These are phyloP conservation scores for Alliaria petiolata DNA, from an alignment of 345 rosid species.

Conservation along the genomic window DNA sequence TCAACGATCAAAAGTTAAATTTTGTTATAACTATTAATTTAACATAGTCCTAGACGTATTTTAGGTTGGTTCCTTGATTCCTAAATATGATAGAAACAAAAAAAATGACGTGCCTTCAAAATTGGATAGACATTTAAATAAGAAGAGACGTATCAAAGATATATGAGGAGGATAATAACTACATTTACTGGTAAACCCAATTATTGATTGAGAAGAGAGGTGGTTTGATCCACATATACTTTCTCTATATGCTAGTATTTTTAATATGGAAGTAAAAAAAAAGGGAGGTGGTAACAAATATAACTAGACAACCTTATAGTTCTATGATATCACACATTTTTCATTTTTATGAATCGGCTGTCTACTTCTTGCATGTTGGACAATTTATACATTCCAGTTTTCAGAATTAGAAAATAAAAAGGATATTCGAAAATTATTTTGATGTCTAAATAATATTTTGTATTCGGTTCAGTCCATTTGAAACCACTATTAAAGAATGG, in stretches of 20 bases:
- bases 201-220: constrained; percentile 12
- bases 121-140: not conserved
- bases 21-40: too few species aligned
- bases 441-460: not conserved
- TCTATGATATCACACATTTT: not conserved
- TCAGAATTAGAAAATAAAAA: too few species aligned
- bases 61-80: not conserved
- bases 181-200: constrained; percentile 9
- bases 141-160: constrained; percentile 21
- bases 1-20: too few species aligned
- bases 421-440: not conserved
- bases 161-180: not conserved
- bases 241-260: not conserved
- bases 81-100: not conserved
- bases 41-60: too few species aligned
- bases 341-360: not conserved
- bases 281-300: not conserved
- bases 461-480: not conserved
- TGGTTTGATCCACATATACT: not conserved
- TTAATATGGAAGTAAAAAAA: not conserved
- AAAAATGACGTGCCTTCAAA: not conserved
- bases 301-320: not conserved
- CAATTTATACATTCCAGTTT: not conserved
- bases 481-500: not conserved
- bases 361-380: not conserved